A percentile compares a stretch with the other conserved stretches of the same genome.
Conservation (phyloP, 2,329 filamentous ascomycete genomes). For the Penicillium sp. region DNA sequence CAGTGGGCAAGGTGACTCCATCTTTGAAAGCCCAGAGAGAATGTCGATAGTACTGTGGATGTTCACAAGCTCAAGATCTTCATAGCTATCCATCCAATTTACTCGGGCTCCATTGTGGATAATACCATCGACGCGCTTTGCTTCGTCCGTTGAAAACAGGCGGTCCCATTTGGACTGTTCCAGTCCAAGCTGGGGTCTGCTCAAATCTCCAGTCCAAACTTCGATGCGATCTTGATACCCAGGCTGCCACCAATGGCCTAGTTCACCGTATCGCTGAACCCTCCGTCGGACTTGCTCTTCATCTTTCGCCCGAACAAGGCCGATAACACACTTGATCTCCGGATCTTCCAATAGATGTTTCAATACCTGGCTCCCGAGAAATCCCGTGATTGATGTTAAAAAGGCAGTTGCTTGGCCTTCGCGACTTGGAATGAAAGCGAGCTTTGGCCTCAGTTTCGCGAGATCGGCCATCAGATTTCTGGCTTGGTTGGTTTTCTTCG, state of each 20-base stretch:
- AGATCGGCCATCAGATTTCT: not conserved
- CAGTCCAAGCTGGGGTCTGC: slow-evolving; percentile 5
- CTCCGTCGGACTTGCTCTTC: not conserved
- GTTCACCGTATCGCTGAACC: not conserved
- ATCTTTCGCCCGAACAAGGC: not conserved
- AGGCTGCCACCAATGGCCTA: not conserved
- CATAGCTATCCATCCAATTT: slow-evolving; percentile 7
- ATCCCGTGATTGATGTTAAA: slow-evolving; percentile 1
- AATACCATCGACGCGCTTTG: not conserved
- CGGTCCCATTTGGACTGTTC: not conserved
- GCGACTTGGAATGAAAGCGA: not conserved
- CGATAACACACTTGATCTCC: not conserved
- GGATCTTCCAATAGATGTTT: not conserved
- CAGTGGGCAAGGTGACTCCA: not conserved
- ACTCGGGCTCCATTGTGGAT: slow-evolving; percentile 10
- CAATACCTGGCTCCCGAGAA: slow-evolving; percentile 3
- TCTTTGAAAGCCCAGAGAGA: slow-evolving; percentile 1
- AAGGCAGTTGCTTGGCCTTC: not conserved
- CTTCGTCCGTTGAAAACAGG: not conserved
- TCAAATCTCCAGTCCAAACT: slow-evolving; percentile 5
- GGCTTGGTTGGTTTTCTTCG: not conserved
- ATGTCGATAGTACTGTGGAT: slow-evolving; percentile 8
- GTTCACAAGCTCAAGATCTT: slow-evolving; percentile 6
- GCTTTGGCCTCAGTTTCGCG: not conserved
- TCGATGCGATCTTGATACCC: slow-evolving; percentile 3